A percentile compares a stretch with the other conserved stretches of the same genome.
These are phyloP conservation scores for Pleurotus platypus DNA, from an alignment of 768 basidiomycete species.

Conservation along the genomic window DNA sequence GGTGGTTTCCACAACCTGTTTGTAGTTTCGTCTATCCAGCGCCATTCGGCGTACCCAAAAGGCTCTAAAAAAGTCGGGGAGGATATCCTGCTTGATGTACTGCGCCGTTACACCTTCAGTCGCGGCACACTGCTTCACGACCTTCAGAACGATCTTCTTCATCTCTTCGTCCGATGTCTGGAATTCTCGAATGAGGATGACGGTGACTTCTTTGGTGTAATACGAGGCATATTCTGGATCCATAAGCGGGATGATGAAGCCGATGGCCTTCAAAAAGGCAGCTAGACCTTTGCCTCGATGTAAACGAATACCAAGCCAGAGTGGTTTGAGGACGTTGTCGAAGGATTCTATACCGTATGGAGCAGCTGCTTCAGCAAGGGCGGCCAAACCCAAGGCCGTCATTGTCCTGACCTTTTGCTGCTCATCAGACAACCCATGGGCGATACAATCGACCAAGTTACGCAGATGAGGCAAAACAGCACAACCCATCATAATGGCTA, in stretches of 20 bases:
- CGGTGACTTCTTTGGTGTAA: constrained; percentile 97
- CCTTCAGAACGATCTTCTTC: constrained; percentile 99
- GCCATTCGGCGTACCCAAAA: constrained; percentile 99
- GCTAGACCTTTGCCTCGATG: constrained; percentile 95
- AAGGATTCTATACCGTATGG: constrained; percentile 99
- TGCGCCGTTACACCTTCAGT: constrained; percentile 96
- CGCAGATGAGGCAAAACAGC: constrained; percentile 96
- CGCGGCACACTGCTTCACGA: constrained; percentile 97
- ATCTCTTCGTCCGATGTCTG: constrained; percentile 99
- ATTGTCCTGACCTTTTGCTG: constrained; percentile 96
- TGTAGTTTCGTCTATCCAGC: constrained; percentile 91
- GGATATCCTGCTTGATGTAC: constrained; percentile 96
- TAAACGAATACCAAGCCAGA: constrained; percentile 91
- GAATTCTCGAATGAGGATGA: constrained; percentile 97
- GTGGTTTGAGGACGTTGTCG: constrained; percentile 91
- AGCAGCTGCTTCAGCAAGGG: constrained; percentile 93
- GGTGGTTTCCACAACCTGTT: constrained; percentile 97
- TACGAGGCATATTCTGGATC: constrained; percentile 99
- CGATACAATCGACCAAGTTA: constrained; percentile 94
- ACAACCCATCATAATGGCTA: constrained; percentile 99
- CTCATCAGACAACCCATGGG: constrained; percentile 88
- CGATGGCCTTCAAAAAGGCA: constrained; percentile 96
- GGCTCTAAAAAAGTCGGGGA: constrained; percentile 98
- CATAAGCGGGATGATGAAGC: constrained; percentile 99
- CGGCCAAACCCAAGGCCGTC: constrained; percentile 90